Base-by-base conservation (phyloP, 768 basidiomycete genomes). In the Macrolepiota dolichaula region DNA sequence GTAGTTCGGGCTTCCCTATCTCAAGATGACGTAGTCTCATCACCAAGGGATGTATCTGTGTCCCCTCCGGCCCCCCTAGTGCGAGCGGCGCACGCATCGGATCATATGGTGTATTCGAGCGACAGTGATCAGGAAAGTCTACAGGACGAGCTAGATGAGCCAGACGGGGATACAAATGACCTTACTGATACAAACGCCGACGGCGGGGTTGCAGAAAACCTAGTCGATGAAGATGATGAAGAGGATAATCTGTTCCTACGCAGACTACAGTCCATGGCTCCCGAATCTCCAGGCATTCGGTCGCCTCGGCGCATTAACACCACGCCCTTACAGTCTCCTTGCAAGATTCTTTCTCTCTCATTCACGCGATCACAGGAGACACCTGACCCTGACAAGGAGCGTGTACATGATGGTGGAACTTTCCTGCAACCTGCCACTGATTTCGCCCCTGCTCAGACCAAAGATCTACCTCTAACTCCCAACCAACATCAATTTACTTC, bases 1-100 rank as follows among this genome's bases (percentile, higher is more conserved):
- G 67, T 73, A 49, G 63, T 72, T 52, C 70, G 72, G 37, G 68
- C 68, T 19, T 60, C 61, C 36, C 64, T 62, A 4, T 61, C 59
- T 36, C 59, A 55, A 17, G 51, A 49, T 1, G 51, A 17, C 27
- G 25, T 37, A 29, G 53, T 47, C 25, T 46, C 59, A 9, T 55
- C 59, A 4, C 52, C 59, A 2, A 36, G 44, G 6, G 46, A 61
- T 5, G 36, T 27, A 36, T 12, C 44, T 49, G 24, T 49, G 17
- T 49, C 37, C n/a, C 46, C 59, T 37, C 32, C 22, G 12, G 44
- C 37, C 13, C 24, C 10, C n/a, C 27, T 24, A 22, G 19, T 15
- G 24, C 40, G 5, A 27, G 25, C 19, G n/a, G 19, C 27, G 17
- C 46, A 25, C 46, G 15, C 35, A 37, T 19, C 19, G 13, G 53